Conservation (phyloP, 192 early-diverging fungal species). For the Glomus cerebriforme region DNA sequence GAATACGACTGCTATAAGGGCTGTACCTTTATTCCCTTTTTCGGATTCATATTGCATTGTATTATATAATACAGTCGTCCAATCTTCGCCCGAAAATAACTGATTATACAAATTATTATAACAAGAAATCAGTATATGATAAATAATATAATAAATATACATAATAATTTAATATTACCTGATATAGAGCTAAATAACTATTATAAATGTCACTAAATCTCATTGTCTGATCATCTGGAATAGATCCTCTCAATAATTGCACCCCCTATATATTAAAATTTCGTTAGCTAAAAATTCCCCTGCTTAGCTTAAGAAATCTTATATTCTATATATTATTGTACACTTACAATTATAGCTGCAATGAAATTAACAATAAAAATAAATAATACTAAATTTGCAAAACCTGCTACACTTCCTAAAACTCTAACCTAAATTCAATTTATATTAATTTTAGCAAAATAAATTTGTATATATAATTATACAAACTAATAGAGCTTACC, state of each 20-base stretch:
- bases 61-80: conserved; percentile 59
- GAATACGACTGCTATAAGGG: conserved; percentile 49
- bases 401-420: conserved; percentile 58
- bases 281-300: not conserved
- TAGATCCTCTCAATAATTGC: conserved; percentile 43
- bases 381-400: conserved; percentile 61
- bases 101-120: conserved; percentile 24
- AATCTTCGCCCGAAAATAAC: conserved; percentile 65
- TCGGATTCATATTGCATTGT: conserved; percentile 45
- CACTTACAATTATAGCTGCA: conserved; percentile 53
- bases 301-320: not conserved
- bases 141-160: not conserved
- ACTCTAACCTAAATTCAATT: conserved; percentile 45
- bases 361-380: conserved; percentile 53
- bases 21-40: conserved; percentile 30
- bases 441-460: not conserved
- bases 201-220: conserved; percentile 55
- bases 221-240: conserved; percentile 36
- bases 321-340: not conserved
- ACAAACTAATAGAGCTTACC: conserved; percentile 35
- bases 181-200: conserved; percentile 55
- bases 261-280: conserved; percentile 34
- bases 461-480: not conserved
- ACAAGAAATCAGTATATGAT: not conserved
- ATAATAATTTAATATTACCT: conserved; percentile 37